These are phyloP conservation scores for Cryphonectria parasitica DNA, from an alignment of 2,329 filamentous ascomycete species.

Conservation along the genomic window DNA sequence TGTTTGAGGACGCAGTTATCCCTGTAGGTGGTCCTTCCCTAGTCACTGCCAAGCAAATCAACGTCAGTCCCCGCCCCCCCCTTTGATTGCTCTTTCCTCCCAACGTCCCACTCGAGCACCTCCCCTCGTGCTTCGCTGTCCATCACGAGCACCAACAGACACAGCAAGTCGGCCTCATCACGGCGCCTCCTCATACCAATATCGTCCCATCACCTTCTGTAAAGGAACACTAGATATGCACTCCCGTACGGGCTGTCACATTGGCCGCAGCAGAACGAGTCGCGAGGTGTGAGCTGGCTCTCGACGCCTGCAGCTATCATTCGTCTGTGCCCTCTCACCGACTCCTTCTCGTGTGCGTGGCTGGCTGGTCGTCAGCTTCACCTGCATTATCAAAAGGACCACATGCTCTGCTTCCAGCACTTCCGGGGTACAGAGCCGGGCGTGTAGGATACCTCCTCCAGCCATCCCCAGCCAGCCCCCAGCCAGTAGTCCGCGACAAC, in stretches of 20 bases:
- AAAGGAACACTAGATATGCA: conserved; percentile 14
- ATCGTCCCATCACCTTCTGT: conserved; percentile 25
- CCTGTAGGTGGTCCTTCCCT: conserved; percentile 7
- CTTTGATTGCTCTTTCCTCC: not conserved
- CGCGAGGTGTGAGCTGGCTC: conserved; percentile 52
- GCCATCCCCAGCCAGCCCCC: conserved; percentile 45
- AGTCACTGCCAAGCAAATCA: conserved; percentile 18
- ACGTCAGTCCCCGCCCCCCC: not conserved
- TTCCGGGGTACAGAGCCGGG: conserved; percentile 42
- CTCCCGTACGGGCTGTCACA: conserved; percentile 45
- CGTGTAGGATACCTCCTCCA: conserved; percentile 39
- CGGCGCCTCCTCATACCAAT: conserved; percentile 25
- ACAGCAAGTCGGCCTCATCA: conserved; percentile 15
- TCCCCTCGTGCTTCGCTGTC: conserved; percentile 1
- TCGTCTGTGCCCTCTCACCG: conserved; percentile 37
- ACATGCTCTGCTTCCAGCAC: not conserved
- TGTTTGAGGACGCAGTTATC: conserved; percentile 20
- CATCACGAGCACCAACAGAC: conserved; percentile 22
- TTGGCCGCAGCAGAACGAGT: conserved; percentile 41
- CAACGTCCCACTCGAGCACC: not conserved
- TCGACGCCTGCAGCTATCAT: conserved; percentile 44
- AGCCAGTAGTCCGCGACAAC: conserved; percentile 49
- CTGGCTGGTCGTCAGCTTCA: conserved; percentile 7
- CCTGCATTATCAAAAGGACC: conserved; percentile 16
- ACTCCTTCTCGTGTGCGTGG: not conserved